A percentile compares a stretch with the other conserved stretches of the same genome.
Evolutionary conservation across 768 basidiomycete species (phyloP).

Genomic region (Piloderma croceum): DNA sequence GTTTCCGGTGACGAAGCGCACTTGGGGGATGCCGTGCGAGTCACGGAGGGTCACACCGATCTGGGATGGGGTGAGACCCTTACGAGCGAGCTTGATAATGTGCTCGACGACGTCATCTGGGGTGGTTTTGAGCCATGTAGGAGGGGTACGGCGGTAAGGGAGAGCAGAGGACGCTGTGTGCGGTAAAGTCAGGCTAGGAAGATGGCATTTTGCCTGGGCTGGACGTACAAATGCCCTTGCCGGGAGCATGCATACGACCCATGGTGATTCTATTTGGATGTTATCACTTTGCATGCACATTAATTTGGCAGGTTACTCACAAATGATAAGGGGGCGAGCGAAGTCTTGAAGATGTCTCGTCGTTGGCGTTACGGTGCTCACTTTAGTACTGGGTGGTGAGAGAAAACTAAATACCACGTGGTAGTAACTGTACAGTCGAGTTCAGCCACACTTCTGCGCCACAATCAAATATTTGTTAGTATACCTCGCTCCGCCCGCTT

Average conservation of each 20-base stretch:
- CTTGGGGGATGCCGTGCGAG: constrained; percentile 97
- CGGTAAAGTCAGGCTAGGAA: constrained; percentile 5
- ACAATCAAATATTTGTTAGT: too few relatives aligned
- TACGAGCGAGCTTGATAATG: constrained; percentile 95
- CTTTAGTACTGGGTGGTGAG: neutral
- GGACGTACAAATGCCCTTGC: constrained; percentile 96
- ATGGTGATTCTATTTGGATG: constrained; percentile 47
- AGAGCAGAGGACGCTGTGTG: constrained; percentile 83
- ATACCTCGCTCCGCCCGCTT: neutral
- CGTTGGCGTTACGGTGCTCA: constrained; percentile 25
- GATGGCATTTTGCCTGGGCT: constrained; percentile 1
- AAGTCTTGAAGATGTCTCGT: constrained; percentile 42
- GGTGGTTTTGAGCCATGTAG: constrained; percentile 94
- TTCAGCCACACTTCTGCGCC: constrained; percentile 48
- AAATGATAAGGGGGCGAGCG: constrained; percentile 24
- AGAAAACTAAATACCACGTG: constrained; percentile 37
- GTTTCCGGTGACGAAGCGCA: constrained; percentile 97
- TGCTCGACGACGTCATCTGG: constrained; percentile 94
- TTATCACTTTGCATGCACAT: too few relatives aligned
- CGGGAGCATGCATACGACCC: constrained; percentile 99
- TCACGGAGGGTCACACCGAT: constrained; percentile 98
- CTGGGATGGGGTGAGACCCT: constrained; percentile 96
- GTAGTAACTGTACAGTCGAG: constrained; percentile 52
- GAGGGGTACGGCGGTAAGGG: constrained; percentile 92
- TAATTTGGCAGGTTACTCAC: too few relatives aligned